These are phyloP conservation scores for Euphorbia schlechtendalii DNA, from an alignment of 441 rosid genomes.

Conservation along the genomic window DNA sequence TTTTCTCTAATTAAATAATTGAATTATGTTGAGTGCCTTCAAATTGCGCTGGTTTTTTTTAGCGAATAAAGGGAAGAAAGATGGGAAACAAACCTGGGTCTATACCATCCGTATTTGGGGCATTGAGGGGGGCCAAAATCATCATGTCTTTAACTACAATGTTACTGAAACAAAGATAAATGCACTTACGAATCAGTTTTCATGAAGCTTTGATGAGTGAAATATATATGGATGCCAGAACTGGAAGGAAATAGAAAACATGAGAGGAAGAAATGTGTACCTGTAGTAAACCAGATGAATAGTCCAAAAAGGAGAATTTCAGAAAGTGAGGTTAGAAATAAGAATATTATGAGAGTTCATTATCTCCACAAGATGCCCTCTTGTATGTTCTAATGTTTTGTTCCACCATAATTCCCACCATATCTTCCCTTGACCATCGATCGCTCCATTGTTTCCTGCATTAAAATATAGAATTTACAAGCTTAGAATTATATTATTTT, in stretches of 20 bases:
- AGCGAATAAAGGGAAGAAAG: conserved; percentile 11
- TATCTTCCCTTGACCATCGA: conserved; percentile 91
- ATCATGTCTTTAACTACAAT: conserved; percentile 78
- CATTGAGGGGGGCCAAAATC: conserved; percentile 80
- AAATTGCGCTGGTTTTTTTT: not conserved
- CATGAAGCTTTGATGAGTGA: no score
- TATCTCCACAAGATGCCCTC: conserved; percentile 91
- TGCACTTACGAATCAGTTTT: no score
- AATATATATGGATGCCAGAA: no score
- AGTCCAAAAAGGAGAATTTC: conserved; percentile 90
- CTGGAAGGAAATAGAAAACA: no score
- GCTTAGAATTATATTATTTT: no score
- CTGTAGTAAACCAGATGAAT: conserved; percentile 93
- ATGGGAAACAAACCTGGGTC: conserved; percentile 60
- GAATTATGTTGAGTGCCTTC: not conserved
- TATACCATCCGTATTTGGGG: conserved; percentile 96
- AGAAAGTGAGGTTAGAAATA: conserved; percentile 75
- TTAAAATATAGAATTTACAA: no score
- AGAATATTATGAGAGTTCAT: conserved; percentile 68
- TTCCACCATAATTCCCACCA: conserved; percentile 99
- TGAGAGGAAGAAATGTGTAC: no score
- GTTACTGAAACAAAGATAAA: conserved; percentile 61
- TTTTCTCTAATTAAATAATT: not conserved
- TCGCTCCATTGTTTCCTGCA: conserved; percentile 84
- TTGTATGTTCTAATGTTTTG: conserved; percentile 66